Base-by-base conservation (phyloP, 768 basidiomycete genomes). In the Phlegmacium glaucopus region DNA sequence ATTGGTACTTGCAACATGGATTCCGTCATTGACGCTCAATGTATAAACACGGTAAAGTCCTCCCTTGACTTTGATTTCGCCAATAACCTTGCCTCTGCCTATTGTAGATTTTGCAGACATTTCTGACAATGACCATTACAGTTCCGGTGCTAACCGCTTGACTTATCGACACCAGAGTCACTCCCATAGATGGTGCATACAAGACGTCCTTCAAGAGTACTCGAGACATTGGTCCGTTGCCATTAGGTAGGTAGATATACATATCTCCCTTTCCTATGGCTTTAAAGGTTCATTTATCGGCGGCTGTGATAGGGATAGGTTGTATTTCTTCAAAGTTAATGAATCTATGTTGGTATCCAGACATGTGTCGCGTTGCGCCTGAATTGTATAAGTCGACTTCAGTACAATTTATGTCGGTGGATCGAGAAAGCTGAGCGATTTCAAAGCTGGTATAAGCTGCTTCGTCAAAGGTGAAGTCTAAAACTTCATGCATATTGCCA, bases 241-340 rank as follows among this genome's bases (percentile, higher is more conserved):
- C 56, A 34, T 55, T 58, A 12, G 54, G 58, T 3, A 60, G 22
- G 9, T 50, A 37, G 16, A 59, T 39, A 25, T 44, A 47, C 35
- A 61, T 45, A 38, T 50, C 48, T 9, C 56, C 57, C 18, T 44
- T 47, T 12, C 59, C 57, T 8, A 41, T 42, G 4, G 54, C 56
- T 28, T 44, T 41, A 29, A 59, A 59, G 2, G 29, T 26, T 5
- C 49, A 32, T 40, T 59, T 60, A 34, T 59, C 53, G 12, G 61
- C 59, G 13, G 55, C 55, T 6, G 49, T 50, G 30, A 61, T 55
- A 17, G 36, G 49, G 18, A 50, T 50, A 0, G 54, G 54, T 3
- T 48, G 27, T 16, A 57, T 59, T 9, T 49, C n/a, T 17, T 43
- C 18, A 39, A 52, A 59, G 30, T 54, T 54, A 27, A 51, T 47